Conservation (phyloP, 2,329 filamentous ascomycete species). For the Trichophyton equinum region DNA sequence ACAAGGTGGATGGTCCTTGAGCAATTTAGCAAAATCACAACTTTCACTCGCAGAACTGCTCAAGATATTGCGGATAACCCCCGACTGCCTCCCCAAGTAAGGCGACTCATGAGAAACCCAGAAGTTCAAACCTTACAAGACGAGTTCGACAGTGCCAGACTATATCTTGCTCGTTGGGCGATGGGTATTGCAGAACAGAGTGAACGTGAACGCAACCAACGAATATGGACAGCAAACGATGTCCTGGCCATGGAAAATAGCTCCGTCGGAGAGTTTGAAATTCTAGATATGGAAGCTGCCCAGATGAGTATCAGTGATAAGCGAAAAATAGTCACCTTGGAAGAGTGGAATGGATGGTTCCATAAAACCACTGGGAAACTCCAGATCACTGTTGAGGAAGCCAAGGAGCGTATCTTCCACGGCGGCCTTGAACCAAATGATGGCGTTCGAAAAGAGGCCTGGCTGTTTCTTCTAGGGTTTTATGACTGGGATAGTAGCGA, state of each 20-base stretch:
- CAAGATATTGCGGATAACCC: slow-evolving; percentile 87
- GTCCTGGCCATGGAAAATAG: slow-evolving; percentile 89
- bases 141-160: slow-evolving; percentile 88
- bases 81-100: slow-evolving; percentile 76
- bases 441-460: slow-evolving; percentile 88
- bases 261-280: slow-evolving; percentile 89
- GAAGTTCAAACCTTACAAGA: slow-evolving; percentile 93
- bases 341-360: slow-evolving; percentile 89
- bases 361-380: slow-evolving; percentile 62
- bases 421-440: slow-evolving; percentile 81
- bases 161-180: slow-evolving; percentile 92
- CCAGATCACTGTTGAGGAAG: slow-evolving; percentile 72
- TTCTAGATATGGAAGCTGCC: slow-evolving; percentile 66
- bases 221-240: slow-evolving; percentile 88
- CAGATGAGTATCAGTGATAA: slow-evolving; percentile 63
- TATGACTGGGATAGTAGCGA: slow-evolving; percentile 84
- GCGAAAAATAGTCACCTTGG: slow-evolving; percentile 61
- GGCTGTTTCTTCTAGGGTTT: slow-evolving; percentile 85
- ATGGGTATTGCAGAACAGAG: slow-evolving; percentile 98
- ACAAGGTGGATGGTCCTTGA: slow-evolving; percentile 94
- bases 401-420: slow-evolving; percentile 95
- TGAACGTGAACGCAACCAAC: slow-evolving; percentile 69
- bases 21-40: slow-evolving; percentile 93
- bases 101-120: slow-evolving; percentile 72
- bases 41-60: slow-evolving; percentile 81